phyloP scores from a whole-genome alignment of 495 filamentous ascomycete species.

The Neurospora sp. region DNA sequence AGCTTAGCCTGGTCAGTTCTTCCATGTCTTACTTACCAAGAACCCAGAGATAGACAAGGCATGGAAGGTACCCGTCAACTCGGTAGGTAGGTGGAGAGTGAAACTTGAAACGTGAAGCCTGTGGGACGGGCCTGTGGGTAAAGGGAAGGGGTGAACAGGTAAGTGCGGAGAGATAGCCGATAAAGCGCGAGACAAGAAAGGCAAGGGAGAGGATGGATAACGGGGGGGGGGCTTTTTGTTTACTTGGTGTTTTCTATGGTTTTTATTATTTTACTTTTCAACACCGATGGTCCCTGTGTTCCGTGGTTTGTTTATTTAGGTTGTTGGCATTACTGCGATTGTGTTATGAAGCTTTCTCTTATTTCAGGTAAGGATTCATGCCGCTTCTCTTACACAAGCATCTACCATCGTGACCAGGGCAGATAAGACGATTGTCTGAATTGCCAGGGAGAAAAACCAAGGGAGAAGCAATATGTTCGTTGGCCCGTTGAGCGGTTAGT shows the following conservation, averaged over 20 bases:
- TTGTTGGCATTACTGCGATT: no score
- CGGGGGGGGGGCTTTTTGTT: not conserved
- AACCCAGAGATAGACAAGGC: no score
- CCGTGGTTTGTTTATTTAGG: no score
- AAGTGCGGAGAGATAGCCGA: not conserved
- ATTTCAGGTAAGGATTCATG: not conserved
- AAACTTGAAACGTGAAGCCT: not conserved
- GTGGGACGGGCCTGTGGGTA: not conserved
- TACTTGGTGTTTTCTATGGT: not conserved
- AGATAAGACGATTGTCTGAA: not conserved
- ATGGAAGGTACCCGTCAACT: not conserved
- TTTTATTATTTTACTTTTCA: not conserved
- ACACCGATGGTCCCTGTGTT: not conserved
- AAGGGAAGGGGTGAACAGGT: not conserved
- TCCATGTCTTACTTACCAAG: not conserved
- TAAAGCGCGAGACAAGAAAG: not conserved
- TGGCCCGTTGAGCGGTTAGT: not conserved
- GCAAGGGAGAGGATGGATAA: not conserved
- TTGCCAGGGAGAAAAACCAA: not conserved
- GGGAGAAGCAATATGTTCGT: not conserved
- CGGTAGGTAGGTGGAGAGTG: not conserved
- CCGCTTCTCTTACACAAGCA: not conserved
- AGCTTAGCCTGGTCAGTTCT: not conserved
- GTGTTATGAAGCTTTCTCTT: not conserved
- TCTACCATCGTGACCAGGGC: not conserved